Evolutionary conservation across 1,284 basidiomycete species (phyloP).

Genomic region (Sporisorium sorghi): DNA sequence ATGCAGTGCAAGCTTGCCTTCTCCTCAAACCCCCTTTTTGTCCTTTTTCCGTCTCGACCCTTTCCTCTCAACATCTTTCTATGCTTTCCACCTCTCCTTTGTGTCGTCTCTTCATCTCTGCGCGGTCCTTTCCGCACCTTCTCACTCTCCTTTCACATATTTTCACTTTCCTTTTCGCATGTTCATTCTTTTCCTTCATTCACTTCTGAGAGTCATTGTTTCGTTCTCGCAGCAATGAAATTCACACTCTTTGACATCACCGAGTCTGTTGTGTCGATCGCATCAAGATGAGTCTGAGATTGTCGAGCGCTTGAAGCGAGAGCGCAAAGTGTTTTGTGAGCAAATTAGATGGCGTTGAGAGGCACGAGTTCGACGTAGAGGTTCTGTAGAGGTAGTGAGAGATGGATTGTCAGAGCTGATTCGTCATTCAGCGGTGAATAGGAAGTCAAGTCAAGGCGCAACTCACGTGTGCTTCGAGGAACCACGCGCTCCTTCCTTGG

Average conservation of each 20-base stretch:
- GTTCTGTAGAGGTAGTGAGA: conserved; percentile 8
- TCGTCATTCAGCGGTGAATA: background rate
- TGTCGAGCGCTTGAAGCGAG: background rate
- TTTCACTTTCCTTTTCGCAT: too few species aligned
- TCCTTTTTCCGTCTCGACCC: background rate
- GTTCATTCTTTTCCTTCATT: too few species aligned
- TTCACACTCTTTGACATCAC: background rate
- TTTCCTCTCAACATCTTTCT: background rate
- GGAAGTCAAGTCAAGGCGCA: background rate
- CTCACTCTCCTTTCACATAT: background rate
- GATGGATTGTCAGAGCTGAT: background rate
- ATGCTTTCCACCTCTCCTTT: too few species aligned
- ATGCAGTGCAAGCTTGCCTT: background rate
- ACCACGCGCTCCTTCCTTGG: conserved; percentile 45
- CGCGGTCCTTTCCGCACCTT: background rate
- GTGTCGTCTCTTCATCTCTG: background rate
- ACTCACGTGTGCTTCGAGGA: conserved; percentile 51
- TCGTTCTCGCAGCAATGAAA: background rate
- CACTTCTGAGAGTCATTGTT: background rate
- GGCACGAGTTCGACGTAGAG: conserved; percentile 45
- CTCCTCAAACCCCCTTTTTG: background rate
- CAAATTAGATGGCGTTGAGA: conserved; percentile 16
- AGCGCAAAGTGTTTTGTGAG: background rate
- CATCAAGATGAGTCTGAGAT: background rate
- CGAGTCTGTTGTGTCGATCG: background rate